Evolutionary conservation across 2,329 filamentous ascomycete genomes (phyloP).

Genomic region (Cladosporium colombiae): DNA sequence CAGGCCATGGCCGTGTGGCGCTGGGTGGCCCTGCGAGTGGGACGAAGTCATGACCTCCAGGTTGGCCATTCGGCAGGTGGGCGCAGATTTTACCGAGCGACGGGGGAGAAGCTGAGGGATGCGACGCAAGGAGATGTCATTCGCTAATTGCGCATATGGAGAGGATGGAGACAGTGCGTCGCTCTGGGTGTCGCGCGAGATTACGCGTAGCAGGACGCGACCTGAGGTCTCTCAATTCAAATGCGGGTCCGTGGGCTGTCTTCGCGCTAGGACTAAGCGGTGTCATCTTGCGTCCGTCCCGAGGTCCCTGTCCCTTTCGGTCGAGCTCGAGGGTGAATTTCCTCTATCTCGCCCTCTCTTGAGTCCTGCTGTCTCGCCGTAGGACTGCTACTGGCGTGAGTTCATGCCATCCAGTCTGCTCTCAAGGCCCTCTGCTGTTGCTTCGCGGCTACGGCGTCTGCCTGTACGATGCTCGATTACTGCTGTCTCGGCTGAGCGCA

Average conservation of each 20-base stretch:
- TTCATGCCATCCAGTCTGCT: conserved; percentile 1
- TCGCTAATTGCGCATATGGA: conserved; percentile 7
- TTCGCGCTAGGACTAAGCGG: background rate
- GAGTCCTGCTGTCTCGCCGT: background rate
- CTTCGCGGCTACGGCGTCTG: background rate
- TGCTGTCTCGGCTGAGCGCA: conserved; percentile 3
- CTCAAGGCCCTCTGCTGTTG: conserved; percentile 1
- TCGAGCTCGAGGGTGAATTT: background rate
- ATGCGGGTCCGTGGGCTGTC: background rate
- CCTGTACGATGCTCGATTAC: background rate
- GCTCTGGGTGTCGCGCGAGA: conserved; percentile 3
- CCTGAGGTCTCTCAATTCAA: background rate
- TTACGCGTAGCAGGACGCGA: conserved; percentile 7
- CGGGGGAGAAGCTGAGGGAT: background rate
- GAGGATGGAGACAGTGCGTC: background rate
- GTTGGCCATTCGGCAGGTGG: conserved; percentile 18
- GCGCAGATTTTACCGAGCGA: background rate
- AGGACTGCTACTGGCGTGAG: background rate
- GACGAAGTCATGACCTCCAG: conserved; percentile 30
- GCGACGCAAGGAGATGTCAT: conserved; percentile 21
- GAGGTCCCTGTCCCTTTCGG: background rate
- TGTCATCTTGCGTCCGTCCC: background rate
- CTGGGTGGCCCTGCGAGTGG: conserved; percentile 26
- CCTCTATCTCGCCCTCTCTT: background rate
- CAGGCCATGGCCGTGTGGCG: conserved; percentile 21